A percentile compares a stretch with the other conserved stretches of the same genome.
Conservation (phyloP, 371 early-diverging fungal species). For the Encephalitozoon hellem region DNA sequence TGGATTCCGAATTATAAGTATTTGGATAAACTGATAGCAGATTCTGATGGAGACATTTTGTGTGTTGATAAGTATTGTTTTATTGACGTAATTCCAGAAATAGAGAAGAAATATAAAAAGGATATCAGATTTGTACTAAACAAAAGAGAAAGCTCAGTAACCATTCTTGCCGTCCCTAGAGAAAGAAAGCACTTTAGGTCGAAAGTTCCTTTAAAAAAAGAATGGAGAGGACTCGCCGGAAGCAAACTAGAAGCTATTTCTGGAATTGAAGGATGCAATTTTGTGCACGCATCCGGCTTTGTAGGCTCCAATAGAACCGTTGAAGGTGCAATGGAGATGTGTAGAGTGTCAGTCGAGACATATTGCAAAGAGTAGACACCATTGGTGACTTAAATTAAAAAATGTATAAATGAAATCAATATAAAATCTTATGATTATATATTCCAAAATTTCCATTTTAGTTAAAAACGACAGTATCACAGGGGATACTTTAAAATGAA, state of each 20-base stretch:
- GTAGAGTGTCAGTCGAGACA: constrained; percentile 8
- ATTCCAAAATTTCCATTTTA: neutral
- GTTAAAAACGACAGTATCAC: neutral
- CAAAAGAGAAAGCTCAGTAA: neutral
- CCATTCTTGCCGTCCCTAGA: constrained; percentile 66
- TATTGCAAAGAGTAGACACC: neutral
- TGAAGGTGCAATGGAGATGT: constrained; percentile 56
- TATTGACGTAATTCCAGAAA: constrained; percentile 15
- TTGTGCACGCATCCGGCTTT: constrained; percentile 82
- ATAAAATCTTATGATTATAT: neutral
- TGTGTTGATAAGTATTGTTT: neutral
- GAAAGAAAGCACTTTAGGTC: constrained; percentile 70
- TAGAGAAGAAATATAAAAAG: constrained; percentile 32
- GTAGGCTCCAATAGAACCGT: constrained; percentile 45
- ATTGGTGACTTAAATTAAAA: neutral
- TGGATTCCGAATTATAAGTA: constrained; percentile 14
- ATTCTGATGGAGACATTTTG: constrained; percentile 22
- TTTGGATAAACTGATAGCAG: neutral
- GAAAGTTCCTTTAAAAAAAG: constrained; percentile 76
- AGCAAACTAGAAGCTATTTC: constrained; percentile 69
- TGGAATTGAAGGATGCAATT: constrained; percentile 73
- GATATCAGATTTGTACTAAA: constrained; percentile 42
- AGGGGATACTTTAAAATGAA: neutral
- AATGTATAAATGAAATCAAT: neutral
- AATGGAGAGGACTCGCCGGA: constrained; percentile 85